Conservation (phyloP, 495 filamentous ascomycete species). For the Melanomma pulvis-pyrius region DNA sequence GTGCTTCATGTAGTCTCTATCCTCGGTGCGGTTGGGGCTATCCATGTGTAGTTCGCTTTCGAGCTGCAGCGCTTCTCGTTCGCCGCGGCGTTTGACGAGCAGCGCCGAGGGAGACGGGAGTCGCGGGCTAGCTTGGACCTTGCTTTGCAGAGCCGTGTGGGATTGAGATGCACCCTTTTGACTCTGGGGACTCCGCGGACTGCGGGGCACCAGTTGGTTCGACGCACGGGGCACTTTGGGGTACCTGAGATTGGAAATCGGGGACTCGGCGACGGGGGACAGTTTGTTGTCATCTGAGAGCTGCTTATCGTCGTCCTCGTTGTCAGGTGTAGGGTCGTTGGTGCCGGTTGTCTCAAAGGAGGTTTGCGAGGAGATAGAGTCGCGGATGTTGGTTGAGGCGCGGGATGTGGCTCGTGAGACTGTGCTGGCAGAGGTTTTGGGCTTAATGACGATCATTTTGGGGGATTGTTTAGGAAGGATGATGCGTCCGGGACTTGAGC, state of each 20-base stretch:
- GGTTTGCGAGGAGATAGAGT: slow-evolving; percentile 42
- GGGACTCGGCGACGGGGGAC: slow-evolving; percentile 45
- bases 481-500: slow-evolving; percentile 2
- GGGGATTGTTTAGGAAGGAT: slow-evolving; percentile 12
- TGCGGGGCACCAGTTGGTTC: slow-evolving; percentile 45
- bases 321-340: slow-evolving; percentile 46
- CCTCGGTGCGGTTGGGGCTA: slow-evolving; percentile 8
- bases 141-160: too few species aligned
- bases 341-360: slow-evolving; percentile 45
- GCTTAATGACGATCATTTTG: slow-evolving; percentile 17
- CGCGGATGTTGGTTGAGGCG: slow-evolving; percentile 22
- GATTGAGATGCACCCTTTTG: too few species aligned
- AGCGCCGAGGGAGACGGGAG: slow-evolving; percentile 30
- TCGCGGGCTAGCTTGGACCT: slow-evolving; percentile 7
- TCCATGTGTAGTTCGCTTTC: slow-evolving; percentile 35
- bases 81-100: slow-evolving; percentile 39
- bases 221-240: slow-evolving; percentile 47
- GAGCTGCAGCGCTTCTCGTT: slow-evolving; percentile 33
- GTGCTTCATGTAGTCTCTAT: neutral
- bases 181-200: slow-evolving; percentile 32
- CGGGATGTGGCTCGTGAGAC: slow-evolving; percentile 23
- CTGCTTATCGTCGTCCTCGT: slow-evolving; percentile 43
- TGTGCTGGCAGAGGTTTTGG: slow-evolving; percentile 19
- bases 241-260: slow-evolving; percentile 46
- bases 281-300: slow-evolving; percentile 30